Percentiles rank a stretch among this genome's conserved stretches.
Conservation (phyloP, 2,329 filamentous ascomycete species). For the Scedosporium apiospermum region DNA sequence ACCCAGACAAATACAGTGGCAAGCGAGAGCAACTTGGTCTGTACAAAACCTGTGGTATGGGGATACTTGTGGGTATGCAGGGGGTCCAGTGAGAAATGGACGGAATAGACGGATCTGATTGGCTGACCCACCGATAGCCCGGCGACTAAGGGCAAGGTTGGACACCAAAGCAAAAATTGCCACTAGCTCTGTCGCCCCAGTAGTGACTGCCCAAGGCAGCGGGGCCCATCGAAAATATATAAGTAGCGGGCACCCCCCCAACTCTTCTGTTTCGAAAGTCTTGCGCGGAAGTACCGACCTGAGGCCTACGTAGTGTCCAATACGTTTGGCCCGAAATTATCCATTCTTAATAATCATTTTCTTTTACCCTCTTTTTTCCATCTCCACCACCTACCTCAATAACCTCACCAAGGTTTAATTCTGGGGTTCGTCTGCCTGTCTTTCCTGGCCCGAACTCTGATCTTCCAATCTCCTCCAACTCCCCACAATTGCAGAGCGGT, state of each 20-base stretch:
- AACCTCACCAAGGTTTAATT: conserved; percentile 15
- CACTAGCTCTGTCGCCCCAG: conserved; percentile 34
- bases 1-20: neutral
- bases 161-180: conserved; percentile 30
- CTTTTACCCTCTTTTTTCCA: conserved; percentile 19
- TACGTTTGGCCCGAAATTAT: conserved; percentile 28
- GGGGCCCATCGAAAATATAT: conserved; percentile 44
- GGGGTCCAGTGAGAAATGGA: conserved; percentile 5
- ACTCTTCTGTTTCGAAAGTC: conserved; percentile 33
- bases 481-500: neutral
- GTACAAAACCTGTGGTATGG: neutral
- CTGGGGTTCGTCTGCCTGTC: neutral
- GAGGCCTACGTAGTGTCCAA: conserved; percentile 41
- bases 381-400: conserved; percentile 1
- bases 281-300: conserved; percentile 48
- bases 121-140: conserved; percentile 19
- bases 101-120: conserved; percentile 4
- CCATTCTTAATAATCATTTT: conserved; percentile 15
- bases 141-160: conserved; percentile 25
- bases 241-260: conserved; percentile 44
- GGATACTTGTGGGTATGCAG: conserved; percentile 3
- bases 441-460: neutral
- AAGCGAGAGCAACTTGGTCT: neutral
- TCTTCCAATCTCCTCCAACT: neutral
- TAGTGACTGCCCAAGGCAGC: conserved; percentile 27